Percentiles rank a stretch among this genome's conserved stretches.
Conservation (phyloP, 305 asterid species). For the Plantago coronopus region DNA sequence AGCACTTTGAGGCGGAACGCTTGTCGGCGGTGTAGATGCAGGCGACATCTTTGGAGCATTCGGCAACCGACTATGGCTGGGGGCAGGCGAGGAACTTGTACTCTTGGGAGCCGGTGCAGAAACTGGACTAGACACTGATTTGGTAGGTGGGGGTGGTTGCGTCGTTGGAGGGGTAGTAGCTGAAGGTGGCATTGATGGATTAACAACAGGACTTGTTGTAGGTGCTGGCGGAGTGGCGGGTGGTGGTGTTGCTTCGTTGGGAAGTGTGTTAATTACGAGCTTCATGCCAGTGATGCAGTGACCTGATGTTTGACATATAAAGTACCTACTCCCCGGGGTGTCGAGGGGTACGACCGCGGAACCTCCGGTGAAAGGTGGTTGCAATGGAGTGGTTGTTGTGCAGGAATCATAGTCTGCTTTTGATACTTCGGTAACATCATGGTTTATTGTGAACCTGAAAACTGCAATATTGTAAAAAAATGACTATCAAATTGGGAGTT, state of each 20-base stretch:
- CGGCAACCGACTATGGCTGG: constrained; percentile 16
- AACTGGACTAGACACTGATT: constrained; percentile 20
- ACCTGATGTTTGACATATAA: constrained; percentile 49
- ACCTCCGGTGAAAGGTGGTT: constrained; percentile 40
- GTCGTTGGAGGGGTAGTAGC: constrained; percentile 16
- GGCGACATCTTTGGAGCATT: constrained; percentile 29
- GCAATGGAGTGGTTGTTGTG: constrained; percentile 33
- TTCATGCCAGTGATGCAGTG: constrained; percentile 74
- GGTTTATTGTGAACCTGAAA: constrained; percentile 43
- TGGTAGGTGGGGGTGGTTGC: constrained; percentile 19
- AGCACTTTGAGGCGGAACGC: constrained; percentile 29
- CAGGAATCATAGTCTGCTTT: constrained; percentile 48
- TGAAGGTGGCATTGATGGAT: constrained; percentile 19
- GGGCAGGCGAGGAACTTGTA: constrained; percentile 14
- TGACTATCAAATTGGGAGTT: no score
- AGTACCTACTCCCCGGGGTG: constrained; percentile 54
- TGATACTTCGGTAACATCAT: constrained; percentile 54
- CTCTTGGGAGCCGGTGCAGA: constrained; percentile 26
- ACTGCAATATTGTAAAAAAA: constrained; percentile 31
- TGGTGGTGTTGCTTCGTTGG: constrained; percentile 40
- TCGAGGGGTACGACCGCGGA: constrained; percentile 38
- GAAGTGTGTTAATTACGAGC: constrained; percentile 35
- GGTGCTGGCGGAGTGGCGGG: constrained; percentile 14
- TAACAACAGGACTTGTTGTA: constrained; percentile 6
- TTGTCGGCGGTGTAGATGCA: constrained; percentile 28